A percentile compares a stretch with the other conserved stretches of the same genome.
These are phyloP conservation scores for Erodium trifolium DNA, from an alignment of 441 rosid species.

Conservation along the genomic window DNA sequence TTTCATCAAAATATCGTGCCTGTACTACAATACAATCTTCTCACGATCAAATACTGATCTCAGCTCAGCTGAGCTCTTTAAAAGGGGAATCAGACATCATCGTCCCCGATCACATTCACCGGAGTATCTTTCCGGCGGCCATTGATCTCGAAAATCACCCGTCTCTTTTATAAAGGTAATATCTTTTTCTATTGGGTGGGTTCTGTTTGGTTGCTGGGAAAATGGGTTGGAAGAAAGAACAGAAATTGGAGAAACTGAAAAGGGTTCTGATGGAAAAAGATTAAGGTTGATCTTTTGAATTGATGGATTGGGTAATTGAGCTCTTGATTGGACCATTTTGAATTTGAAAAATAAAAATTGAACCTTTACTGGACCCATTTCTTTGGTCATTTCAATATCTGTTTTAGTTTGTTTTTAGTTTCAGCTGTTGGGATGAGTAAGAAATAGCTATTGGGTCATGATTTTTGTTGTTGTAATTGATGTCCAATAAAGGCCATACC, in stretches of 20 bases:
- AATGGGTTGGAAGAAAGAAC: not conserved
- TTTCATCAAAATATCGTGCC: not conserved
- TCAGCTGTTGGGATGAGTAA: not conserved
- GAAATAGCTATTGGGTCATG: not conserved
- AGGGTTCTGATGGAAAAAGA: not conserved
- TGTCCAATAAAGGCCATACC: not conserved
- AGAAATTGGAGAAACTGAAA: not conserved
- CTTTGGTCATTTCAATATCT: too few relatives aligned
- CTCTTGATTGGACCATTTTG: not conserved
- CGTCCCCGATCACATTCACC: not conserved
- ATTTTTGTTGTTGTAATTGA: not conserved
- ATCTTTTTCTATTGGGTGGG: slow-evolving; percentile 1
- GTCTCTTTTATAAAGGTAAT: not conserved
- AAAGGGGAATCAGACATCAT: not conserved
- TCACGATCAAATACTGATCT: not conserved
- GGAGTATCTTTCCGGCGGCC: not conserved
- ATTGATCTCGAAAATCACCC: not conserved
- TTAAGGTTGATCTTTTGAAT: not conserved
- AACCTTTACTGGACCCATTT: too few relatives aligned
- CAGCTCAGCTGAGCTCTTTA: not conserved
- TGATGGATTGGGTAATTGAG: not conserved
- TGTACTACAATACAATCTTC: not conserved
- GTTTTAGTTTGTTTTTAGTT: not conserved
- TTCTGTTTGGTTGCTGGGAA: slow-evolving; percentile 6
- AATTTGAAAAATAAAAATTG: not conserved